These are phyloP conservation scores for Chenopodium album DNA, from an alignment of 148 eudicot genomes.

Conservation along the genomic window DNA sequence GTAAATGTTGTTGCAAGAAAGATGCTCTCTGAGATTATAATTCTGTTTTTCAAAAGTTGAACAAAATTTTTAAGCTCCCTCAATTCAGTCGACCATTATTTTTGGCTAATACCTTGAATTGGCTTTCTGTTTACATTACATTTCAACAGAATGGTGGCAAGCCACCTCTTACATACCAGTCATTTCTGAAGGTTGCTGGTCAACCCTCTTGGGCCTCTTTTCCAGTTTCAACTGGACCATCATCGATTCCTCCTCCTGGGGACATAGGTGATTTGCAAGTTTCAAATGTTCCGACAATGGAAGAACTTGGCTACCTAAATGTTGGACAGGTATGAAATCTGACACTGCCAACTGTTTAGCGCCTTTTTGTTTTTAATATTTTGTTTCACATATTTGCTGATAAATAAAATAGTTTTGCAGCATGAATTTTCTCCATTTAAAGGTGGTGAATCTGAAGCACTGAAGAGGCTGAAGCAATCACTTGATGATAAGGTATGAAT, in stretches of 20 bases:
- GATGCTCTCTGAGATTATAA: background rate
- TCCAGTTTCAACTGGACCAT: slow-evolving; percentile 42
- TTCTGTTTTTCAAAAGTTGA: background rate
- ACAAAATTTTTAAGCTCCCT: background rate
- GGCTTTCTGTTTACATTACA: background rate
- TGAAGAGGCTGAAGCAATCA: slow-evolving; percentile 59
- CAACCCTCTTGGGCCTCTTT: slow-evolving; percentile 68
- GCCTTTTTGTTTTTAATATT: background rate
- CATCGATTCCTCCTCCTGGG: slow-evolving; percentile 62
- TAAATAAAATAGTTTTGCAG: slow-evolving; percentile 34
- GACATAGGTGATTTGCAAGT: slow-evolving; percentile 37
- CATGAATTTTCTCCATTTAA: slow-evolving; percentile 69
- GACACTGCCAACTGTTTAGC: background rate
- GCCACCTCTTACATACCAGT: slow-evolving; percentile 76
- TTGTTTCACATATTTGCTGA: background rate
- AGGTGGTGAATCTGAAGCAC: slow-evolving; percentile 93
- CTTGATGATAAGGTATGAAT: slow-evolving; percentile 65
- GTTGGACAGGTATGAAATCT: slow-evolving; percentile 43
- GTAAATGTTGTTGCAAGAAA: background rate
- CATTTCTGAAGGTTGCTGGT: slow-evolving; percentile 75
- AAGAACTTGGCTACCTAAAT: slow-evolving; percentile 72
- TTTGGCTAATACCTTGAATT: background rate
- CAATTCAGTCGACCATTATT: background rate
- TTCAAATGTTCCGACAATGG: slow-evolving; percentile 64
- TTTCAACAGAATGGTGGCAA: slow-evolving; percentile 69